A percentile compares a stretch with the other conserved stretches of the same genome.
These are phyloP conservation scores for Trichosporon sp. DNA, from an alignment of 1,284 basidiomycete genomes.

Conservation along the genomic window DNA sequence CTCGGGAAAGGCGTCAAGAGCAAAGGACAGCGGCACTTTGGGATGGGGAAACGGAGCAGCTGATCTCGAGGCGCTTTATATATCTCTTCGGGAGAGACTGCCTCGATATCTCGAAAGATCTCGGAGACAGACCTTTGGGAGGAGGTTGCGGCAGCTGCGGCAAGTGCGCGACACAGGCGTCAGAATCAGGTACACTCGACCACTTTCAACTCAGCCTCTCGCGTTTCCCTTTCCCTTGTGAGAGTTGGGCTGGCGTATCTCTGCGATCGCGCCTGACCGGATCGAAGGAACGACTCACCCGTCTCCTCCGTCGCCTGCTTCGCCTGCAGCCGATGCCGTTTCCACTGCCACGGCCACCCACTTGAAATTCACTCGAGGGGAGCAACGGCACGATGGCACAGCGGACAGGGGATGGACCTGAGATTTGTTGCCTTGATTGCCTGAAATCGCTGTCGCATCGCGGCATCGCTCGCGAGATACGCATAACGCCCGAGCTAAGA, in stretches of 20 bases:
- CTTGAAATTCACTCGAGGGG: constrained; percentile 6
- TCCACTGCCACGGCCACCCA: constrained; percentile 4
- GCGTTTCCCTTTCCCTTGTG: not conserved
- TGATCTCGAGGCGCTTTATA: not conserved
- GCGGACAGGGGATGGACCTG: not conserved
- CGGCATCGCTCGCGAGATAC: not conserved
- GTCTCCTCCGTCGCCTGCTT: constrained; percentile 8
- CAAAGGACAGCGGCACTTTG: not conserved
- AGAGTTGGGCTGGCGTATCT: not conserved
- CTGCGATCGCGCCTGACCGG: not conserved
- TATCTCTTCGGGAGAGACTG: not conserved
- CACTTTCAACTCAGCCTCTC: constrained; percentile 13
- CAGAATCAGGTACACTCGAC: constrained; percentile 2
- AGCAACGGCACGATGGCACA: not conserved
- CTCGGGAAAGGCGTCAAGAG: not conserved
- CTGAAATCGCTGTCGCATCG: not conserved
- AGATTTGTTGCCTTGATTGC: constrained; percentile 6
- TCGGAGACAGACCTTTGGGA: not conserved
- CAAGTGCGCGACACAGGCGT: not conserved
- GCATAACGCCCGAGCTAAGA: not conserved
- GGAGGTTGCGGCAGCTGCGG: not conserved
- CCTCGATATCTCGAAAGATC: constrained; percentile 5
- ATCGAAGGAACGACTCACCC: not conserved
- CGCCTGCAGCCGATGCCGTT: constrained; percentile 1
- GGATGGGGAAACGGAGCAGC: not conserved